Evolutionary conservation across 164 flowering plant genomes (phyloP), one percentile per base, ranked within the genome.

Genomic region (Aristolochia fimbriata): DNA sequence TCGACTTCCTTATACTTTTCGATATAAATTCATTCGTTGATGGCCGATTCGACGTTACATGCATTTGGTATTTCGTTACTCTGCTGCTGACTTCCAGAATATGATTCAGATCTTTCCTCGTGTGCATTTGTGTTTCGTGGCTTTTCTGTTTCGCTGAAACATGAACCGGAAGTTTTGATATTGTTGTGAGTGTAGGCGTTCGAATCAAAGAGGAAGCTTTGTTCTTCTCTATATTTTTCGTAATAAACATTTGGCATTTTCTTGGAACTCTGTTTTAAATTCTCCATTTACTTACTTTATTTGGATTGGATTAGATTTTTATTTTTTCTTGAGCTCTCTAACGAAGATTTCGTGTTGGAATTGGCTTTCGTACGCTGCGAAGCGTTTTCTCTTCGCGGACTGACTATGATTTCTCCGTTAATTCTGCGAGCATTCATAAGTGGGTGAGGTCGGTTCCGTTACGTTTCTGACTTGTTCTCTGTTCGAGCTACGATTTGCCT

Each of bases 1-100:
- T 51, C 37, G 55, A 48, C 54, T 63, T 76, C 72, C 58, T 61
- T 50, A n/a, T n/a, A n/a, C 20, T 50, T n/a, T 50, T n/a, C 22
- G 20, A 8, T 49, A n/a, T 10, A n/a, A 22, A 50, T 50, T 50
- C 12, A 50, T 17, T 15, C 1, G 8, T 50, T 17, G 22, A 17
- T n/a, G 20, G 53, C 2, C 12, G 43, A 37, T 37, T 50, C 20
- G 16, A 8, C 22, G 53, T 50, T 19, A 50, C 53, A 50, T 50
- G 53, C 53, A 50, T 50, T 50, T 8, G 20, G 16, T 8, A n/a
- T 50, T 50, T n/a, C 20, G 53, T 22, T n/a, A 50, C 22, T 50
- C 22, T 50, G 4, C 53, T 50, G 12, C 20, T 8, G 20, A n/a
- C 11, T n/a, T 19, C 22, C 16, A 16, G 21, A 50, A 50, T 50